phyloP scores from a whole-genome alignment of 2,329 filamentous ascomycete genomes.

The Fusarium marasasianum region DNA sequence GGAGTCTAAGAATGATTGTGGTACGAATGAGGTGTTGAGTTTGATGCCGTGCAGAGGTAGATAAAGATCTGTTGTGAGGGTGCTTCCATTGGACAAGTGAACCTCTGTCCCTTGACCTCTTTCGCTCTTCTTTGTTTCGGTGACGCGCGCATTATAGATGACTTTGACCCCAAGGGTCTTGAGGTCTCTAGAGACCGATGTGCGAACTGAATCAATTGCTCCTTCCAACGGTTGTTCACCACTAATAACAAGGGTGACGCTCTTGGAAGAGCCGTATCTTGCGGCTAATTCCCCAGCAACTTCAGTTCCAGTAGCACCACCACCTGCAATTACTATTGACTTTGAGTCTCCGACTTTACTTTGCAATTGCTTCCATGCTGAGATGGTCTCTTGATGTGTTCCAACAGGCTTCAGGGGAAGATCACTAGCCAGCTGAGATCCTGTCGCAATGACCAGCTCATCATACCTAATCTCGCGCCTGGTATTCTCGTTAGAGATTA shows the following conservation, averaged over 20 bases:
- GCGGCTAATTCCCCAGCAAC: slow-evolving; percentile 50
- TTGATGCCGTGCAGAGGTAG: slow-evolving; percentile 56
- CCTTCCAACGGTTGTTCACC: slow-evolving; percentile 32
- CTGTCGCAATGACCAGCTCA: slow-evolving; percentile 64
- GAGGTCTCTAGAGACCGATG: slow-evolving; percentile 38
- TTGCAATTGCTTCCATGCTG: slow-evolving; percentile 48
- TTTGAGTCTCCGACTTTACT: slow-evolving; percentile 35
- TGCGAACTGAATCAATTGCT: slow-evolving; percentile 45
- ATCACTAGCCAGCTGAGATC: slow-evolving; percentile 53
- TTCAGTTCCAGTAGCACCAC: slow-evolving; percentile 52
- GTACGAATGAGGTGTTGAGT: slow-evolving; percentile 55
- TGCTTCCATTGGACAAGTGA: slow-evolving; percentile 45
- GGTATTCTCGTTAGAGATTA: slow-evolving; percentile 45
- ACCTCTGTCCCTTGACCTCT: slow-evolving; percentile 31
- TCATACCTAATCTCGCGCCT: slow-evolving; percentile 55
- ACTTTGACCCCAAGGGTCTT: slow-evolving; percentile 42
- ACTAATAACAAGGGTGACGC: slow-evolving; percentile 42
- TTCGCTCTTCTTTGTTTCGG: slow-evolving; percentile 8
- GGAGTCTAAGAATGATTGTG: slow-evolving; percentile 46
- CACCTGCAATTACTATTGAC: slow-evolving; percentile 51
- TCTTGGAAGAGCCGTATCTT: slow-evolving; percentile 43
- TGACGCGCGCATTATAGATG: slow-evolving; percentile 48
- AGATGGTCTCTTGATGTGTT: slow-evolving; percentile 54
- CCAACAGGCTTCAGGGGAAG: slow-evolving; percentile 60
- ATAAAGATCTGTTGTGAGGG: slow-evolving; percentile 50